Conservation (phyloP, 345 rosid genomes). For the Clausena lansium region DNA sequence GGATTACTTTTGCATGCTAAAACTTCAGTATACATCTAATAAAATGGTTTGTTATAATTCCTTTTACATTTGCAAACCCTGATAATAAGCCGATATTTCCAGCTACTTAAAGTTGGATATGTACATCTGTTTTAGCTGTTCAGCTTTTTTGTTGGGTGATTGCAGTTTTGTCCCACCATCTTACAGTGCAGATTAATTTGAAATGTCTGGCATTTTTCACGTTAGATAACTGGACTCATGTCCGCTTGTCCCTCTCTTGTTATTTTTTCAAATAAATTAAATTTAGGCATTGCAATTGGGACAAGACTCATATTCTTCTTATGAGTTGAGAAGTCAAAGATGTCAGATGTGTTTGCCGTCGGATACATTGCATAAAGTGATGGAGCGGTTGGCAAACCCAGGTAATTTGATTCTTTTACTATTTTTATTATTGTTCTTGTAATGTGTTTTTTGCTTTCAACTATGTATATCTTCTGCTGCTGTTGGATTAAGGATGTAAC, state of each 20-base stretch:
- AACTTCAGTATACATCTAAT: background rate
- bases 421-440: background rate
- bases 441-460: background rate
- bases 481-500: background rate
- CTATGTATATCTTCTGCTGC: background rate
- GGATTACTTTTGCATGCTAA: background rate
- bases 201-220: background rate
- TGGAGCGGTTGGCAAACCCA: conserved; percentile 67
- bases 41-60: background rate
- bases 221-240: background rate
- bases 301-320: conserved; percentile 51
- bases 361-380: conserved; percentile 64
- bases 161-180: background rate
- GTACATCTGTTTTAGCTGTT: background rate
- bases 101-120: background rate
- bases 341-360: conserved; percentile 83
- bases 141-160: background rate
- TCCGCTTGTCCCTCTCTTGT: background rate
- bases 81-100: background rate
- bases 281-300: conserved; percentile 71
- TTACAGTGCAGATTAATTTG: background rate
- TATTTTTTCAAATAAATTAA: background rate
- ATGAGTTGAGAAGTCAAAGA: conserved; percentile 53
- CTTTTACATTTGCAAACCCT: background rate
- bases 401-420: conserved; percentile 31